Percentiles rank a stretch among this genome's conserved stretches.
Conservation (phyloP, 345 rosid genomes). For the Schrenkiella parvula region DNA sequence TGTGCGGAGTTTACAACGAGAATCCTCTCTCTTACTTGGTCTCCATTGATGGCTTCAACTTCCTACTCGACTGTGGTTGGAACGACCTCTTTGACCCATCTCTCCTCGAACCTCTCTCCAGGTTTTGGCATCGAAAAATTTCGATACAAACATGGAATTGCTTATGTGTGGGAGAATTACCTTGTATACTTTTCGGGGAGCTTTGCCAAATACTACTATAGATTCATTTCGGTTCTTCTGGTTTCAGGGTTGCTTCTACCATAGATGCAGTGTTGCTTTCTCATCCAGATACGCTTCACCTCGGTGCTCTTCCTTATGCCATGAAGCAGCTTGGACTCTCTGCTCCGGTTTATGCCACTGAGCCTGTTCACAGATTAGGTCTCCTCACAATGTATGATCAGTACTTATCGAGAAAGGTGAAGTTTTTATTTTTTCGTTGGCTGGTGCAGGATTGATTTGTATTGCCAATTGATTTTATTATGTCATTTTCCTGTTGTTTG, state of each 20-base stretch:
- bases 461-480: background rate
- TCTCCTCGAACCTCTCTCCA: constrained; percentile 86
- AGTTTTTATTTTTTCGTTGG: background rate
- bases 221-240: background rate
- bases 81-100: constrained; percentile 88
- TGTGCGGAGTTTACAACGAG: constrained; percentile 91
- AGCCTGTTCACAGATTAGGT: constrained; percentile 79
- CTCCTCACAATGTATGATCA: constrained; percentile 96
- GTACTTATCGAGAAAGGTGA: constrained; percentile 79
- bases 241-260: constrained; percentile 66
- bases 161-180: background rate
- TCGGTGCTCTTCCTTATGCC: constrained; percentile 95
- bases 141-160: background rate
- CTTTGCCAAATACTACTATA: background rate
- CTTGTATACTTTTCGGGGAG: background rate
- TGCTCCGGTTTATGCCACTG: constrained; percentile 82
- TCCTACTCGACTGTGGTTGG: constrained; percentile 97
- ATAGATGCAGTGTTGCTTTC: constrained; percentile 88
- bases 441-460: background rate
- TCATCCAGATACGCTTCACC: constrained; percentile 82
- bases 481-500: background rate
- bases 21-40: constrained; percentile 85
- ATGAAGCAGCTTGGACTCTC: constrained; percentile 82
- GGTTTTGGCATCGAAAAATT: constrained; percentile 29
- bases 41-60: constrained; percentile 83